Conservation (phyloP, 2,329 filamentous ascomycete species). For the Xylaria digitata region DNA sequence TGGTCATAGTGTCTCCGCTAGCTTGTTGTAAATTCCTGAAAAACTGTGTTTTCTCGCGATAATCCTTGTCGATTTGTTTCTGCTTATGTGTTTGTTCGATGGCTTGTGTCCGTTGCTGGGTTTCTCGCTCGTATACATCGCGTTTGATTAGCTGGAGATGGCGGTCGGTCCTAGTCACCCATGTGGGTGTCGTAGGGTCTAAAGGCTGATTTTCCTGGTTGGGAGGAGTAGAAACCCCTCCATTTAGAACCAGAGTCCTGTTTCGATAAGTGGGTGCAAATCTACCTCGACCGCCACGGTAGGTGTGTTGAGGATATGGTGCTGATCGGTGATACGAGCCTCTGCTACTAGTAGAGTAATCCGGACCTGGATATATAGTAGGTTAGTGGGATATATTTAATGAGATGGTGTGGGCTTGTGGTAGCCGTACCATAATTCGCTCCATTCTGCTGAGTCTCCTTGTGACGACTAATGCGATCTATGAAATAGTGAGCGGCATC, state of each 20-base stretch:
- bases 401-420: background rate
- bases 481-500: conserved; percentile 43
- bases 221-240: conserved; percentile 44
- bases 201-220: conserved; percentile 48
- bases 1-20: conserved; percentile 42
- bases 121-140: conserved; percentile 79
- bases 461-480: conserved; percentile 86
- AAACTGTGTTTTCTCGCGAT: conserved; percentile 69
- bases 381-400: conserved; percentile 7
- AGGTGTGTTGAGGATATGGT: conserved; percentile 46
- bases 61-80: conserved; percentile 65
- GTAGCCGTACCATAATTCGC: conserved; percentile 46
- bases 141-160: conserved; percentile 87
- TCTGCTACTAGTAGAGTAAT: conserved; percentile 35
- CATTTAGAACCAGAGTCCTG: conserved; percentile 50
- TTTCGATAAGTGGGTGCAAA: conserved; percentile 47
- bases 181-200: conserved; percentile 59
- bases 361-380: conserved; percentile 33
- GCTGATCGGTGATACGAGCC: conserved; percentile 44
- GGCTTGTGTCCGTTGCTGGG: conserved; percentile 73
- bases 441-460: conserved; percentile 67
- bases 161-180: conserved; percentile 79
- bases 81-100: conserved; percentile 76
- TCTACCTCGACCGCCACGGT: conserved; percentile 46
- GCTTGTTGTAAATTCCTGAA: conserved; percentile 57